Evolutionary conservation across 2,329 filamentous ascomycete genomes (phyloP).

Genomic region (Hypocreales sp.): DNA sequence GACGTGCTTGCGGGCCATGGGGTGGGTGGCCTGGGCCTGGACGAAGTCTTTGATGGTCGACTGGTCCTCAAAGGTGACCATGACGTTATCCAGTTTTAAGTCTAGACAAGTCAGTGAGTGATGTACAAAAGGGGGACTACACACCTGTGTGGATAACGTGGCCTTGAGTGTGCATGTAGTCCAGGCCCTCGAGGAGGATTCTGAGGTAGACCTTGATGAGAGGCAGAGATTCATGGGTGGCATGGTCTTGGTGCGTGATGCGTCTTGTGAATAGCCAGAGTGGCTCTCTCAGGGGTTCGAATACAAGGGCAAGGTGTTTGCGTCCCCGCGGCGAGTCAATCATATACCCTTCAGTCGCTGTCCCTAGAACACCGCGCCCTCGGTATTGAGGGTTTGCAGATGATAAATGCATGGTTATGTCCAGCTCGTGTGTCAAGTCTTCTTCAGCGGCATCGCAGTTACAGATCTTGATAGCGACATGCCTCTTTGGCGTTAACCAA

Average conservation of each 20-base stretch:
- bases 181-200: constrained; percentile 20
- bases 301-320: constrained; percentile 19
- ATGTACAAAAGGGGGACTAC: neutral
- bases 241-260: constrained; percentile 14
- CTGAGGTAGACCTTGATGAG: constrained; percentile 20
- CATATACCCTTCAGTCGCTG: constrained; percentile 14
- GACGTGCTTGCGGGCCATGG: constrained; percentile 5
- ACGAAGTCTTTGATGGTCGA: constrained; percentile 7
- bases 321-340: constrained; percentile 12
- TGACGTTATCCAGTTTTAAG: constrained; percentile 10
- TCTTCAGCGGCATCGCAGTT: constrained; percentile 7
- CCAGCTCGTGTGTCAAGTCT: constrained; percentile 8
- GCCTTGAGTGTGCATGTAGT: constrained; percentile 24
- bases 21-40: constrained; percentile 3
- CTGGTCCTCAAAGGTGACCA: constrained; percentile 9
- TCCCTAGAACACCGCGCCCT: constrained; percentile 13
- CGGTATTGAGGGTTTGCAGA: constrained; percentile 8
- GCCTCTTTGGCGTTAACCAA: constrained; percentile 4
- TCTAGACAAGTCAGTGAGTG: constrained; percentile 3
- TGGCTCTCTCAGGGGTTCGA: constrained; percentile 22
- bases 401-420: constrained; percentile 1
- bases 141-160: constrained; percentile 27
- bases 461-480: constrained; percentile 10
- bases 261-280: constrained; percentile 18
- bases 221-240: constrained; percentile 3